Base-by-base conservation (phyloP, 139 green algal genomes). In the Astrephomene gubernaculifera region DNA sequence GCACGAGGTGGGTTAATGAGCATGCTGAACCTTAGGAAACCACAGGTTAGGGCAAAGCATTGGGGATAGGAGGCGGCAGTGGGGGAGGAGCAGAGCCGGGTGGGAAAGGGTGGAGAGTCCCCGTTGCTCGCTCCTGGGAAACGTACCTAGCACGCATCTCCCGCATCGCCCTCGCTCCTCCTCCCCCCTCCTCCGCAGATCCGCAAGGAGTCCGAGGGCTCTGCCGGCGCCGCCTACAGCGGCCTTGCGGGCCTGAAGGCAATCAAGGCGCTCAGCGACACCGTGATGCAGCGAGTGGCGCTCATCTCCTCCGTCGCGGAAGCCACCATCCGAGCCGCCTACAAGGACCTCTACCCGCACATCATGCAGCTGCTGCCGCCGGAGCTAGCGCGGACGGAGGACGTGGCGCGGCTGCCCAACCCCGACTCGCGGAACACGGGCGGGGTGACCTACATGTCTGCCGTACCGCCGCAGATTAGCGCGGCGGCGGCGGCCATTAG, bases 251-350 rank as follows among this genome's bases (percentile, higher is more conserved):
- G 49, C n/a, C 5, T 78, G 25, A 78, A 78, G 70, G 70, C 43
- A 27, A 12, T 54, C 57, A 71, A 71, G 57, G 38, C 38, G n/a
- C 10, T 53, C 5, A 24, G 33, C 68, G 74, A 68, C 41, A 57
- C 80, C n/a, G 68, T 63, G 24, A 81, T 91, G 57, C 70, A 80
- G 21, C 85, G 90, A 63, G 92, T 95, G 49, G 75, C 82, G 36
- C 64, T 85, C 4, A 89, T 91, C 8, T 90, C 89, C 45, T 85
- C 86, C 31, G 92, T 96, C 35, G 89, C 91, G 4, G 88, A 96
- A 44, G 85, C 67, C 33, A 96, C 93, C 36, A 93, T 96, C 54
- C 69, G 68, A 9, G 79, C 68, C n/a, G 90, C 91, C 22, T 95
- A 94, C 74, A 88, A 85, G 38, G 79, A 89, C 53, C 43, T 89